Evolutionary conservation across 768 basidiomycete species (phyloP), one percentile per base, ranked within the genome.

Genomic region (Pleurotus sapidus): DNA sequence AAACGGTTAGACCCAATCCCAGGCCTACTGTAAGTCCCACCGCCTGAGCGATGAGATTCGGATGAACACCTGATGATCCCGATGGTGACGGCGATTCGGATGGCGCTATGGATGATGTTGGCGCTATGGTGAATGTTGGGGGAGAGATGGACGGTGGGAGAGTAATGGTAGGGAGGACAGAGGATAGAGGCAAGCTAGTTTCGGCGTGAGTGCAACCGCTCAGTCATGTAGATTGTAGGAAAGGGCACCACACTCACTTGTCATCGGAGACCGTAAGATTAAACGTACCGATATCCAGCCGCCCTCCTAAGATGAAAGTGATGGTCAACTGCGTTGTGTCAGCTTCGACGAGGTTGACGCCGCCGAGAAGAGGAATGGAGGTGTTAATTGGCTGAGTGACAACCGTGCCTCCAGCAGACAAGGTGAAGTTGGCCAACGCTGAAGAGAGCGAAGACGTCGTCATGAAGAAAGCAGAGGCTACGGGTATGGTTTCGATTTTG

Each of bases 401-500:
- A 3, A 71, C 63, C 2, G 59, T 63, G 14, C 61, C 67, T 45
- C 73, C 65, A n/a, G 77, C 71, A 4, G 80, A 77, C 27, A 82
- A 59, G 1, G 83, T 81, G 37, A 85, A 67, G 59, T 84, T 84
- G 57, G 79, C 69, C 17, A 75, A 78, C 2, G 83, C 82, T 57
- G 81, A 82, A 4, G 83, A 82, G 1, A 65, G 60, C 11, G 70
- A 51, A 1, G 78, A 76, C 11, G 80, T 77, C 9, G 65, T 68
- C 38, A 84, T 68, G 59, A 71, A 78, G 5, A 83, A 63, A 3
- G 71, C 66, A 7, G 75, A 77, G n/a, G 78, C 81, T 82, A 60
- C 43, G 30, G 30, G 11, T 11, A 11, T 34, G 3, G 30, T 34
- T 34, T 34, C 11, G 9, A 34, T 34, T 34, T 34, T 34, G 30